phyloP scores from a whole-genome alignment of 108 stramenopile genomes.

The Nitzschia sp. region DNA sequence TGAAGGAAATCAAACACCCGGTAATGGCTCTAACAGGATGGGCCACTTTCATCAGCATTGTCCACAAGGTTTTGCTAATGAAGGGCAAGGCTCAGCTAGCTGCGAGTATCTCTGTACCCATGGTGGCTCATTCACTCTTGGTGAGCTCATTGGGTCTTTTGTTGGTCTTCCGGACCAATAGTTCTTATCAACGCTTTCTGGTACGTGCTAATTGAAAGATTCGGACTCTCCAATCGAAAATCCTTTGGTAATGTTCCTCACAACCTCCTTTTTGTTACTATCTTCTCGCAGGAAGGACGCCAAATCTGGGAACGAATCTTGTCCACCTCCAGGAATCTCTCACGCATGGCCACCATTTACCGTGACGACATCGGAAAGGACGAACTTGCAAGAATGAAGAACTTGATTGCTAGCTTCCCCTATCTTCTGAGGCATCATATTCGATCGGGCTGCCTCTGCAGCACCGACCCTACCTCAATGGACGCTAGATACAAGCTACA shows the following conservation, averaged over 20 bases:
- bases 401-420: conserved; percentile 78
- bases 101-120: conserved; percentile 47
- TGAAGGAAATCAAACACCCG: conserved; percentile 37
- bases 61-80: conserved; percentile 42
- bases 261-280: background rate
- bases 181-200: conserved; percentile 91
- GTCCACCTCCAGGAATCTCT: conserved; percentile 71
- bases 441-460: conserved; percentile 45
- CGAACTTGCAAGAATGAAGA: conserved; percentile 57
- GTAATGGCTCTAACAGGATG: conserved; percentile 52
- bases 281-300: conserved; percentile 61
- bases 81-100: conserved; percentile 28
- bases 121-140: conserved; percentile 76
- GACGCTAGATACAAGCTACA: conserved; percentile 59
- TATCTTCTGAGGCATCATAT: conserved; percentile 82
- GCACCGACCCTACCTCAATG: conserved; percentile 51
- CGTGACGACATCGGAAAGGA: conserved; percentile 73
- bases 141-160: conserved; percentile 83
- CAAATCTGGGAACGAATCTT: conserved; percentile 83
- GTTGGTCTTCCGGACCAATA: conserved; percentile 90
- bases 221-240: no score
- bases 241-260: background rate
- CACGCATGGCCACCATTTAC: conserved; percentile 77
- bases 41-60: conserved; percentile 60
- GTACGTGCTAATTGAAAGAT: conserved; percentile 1